Percentiles rank a stretch among this genome's conserved stretches.
Conservation (phyloP, 768 basidiomycete species). For the Cubamyces lactineus region DNA sequence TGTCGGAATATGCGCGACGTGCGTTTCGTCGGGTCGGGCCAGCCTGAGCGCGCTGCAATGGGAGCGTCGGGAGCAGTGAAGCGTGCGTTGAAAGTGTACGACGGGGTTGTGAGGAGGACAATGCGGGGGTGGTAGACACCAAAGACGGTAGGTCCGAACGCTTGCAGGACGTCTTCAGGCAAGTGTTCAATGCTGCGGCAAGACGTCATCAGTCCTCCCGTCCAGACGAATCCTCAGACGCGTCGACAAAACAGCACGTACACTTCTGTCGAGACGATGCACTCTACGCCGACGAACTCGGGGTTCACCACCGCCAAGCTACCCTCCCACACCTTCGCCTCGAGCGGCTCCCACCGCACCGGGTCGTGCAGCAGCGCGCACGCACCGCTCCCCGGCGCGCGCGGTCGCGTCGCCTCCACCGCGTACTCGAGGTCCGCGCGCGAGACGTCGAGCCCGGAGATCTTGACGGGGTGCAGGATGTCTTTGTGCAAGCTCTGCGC, state of each 20-base stretch:
- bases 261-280: conserved; percentile 84
- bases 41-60: conserved; percentile 46
- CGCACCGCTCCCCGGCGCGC: conserved; percentile 17
- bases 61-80: conserved; percentile 62
- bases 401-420: conserved; percentile 49
- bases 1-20: conserved; percentile 81
- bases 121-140: conserved; percentile 77
- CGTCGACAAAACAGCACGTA: conserved; percentile 40
- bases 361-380: conserved; percentile 13
- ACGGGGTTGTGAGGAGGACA: conserved; percentile 83
- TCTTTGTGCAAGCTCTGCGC: conserved; percentile 8
- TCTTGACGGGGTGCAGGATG: conserved; percentile 33
- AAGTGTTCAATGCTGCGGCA: conserved; percentile 80
- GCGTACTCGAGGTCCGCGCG: conserved; percentile 58
- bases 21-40: conserved; percentile 73
- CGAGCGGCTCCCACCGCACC: conserved; percentile 70
- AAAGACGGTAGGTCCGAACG: conserved; percentile 72
- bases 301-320: conserved; percentile 70
- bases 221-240: too few relatives aligned
- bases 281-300: conserved; percentile 64
- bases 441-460: conserved; percentile 70
- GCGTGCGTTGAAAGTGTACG: conserved; percentile 79
- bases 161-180: conserved; percentile 54
- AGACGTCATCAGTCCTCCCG: neutral
- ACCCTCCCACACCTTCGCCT: conserved; percentile 74